Evolutionary conservation across 1,139 yeast genomes (phyloP), one percentile per base, ranked within the genome.

Genomic region (Scheffersomyces segobiensis): DNA sequence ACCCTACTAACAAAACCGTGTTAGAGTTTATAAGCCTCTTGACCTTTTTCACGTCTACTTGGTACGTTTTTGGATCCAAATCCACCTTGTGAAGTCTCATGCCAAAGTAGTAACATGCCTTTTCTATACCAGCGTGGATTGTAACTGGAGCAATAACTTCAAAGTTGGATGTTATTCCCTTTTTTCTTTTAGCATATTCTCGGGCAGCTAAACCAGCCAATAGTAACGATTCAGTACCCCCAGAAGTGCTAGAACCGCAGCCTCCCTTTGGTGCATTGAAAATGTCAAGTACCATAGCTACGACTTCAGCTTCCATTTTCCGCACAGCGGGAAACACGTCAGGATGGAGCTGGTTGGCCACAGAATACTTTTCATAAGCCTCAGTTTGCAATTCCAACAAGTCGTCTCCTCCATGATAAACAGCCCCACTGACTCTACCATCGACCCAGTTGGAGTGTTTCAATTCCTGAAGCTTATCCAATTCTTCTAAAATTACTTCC

Each of bases 301-400:
- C 98, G 6, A 93, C 91, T 70, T 95, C 98, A 2, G 97, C 82
- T 69, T 95, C 99, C 97, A 95, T 93, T 72, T 93, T 93, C 51
- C 99, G 85, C 5, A 95, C 91, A 1, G 96, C 98, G 0, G 99
- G 99, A 70, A 95, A 95, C 8, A 93, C 96, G 73, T 95, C 98
- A 0, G 99, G 99, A 69, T 95, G 99, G 58, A 95, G 79, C 73
- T 95, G 99, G 74, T 95, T 95, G 3, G 98, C 93, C 26, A 93
- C 93, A 7, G 96, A 85, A 71, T 85, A 93, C 67, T 83, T 83
- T 56, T 86, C 84, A 70, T 87, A 93, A 0, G 97, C 96, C 56
- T 83, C 76, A 3, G 96, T 76, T 73, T 95, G 98, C 54, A 95
- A 76, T 47, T 82, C 76, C 53, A 91, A 79, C 58, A 93, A 75